Base-by-base conservation (phyloP, 768 basidiomycete genomes). In the Gelatoporia subvermispora region DNA sequence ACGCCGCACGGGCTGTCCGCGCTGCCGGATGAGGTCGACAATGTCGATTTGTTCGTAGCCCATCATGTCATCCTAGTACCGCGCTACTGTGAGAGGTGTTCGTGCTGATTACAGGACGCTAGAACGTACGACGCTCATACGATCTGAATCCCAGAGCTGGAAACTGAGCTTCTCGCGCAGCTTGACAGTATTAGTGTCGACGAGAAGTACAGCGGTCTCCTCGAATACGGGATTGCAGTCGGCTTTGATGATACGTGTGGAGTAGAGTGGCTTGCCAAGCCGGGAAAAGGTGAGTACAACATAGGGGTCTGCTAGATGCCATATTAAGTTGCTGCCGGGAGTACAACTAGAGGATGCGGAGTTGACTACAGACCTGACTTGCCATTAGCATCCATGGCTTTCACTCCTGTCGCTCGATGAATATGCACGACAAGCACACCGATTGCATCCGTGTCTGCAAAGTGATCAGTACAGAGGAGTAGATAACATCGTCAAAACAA, bases 71-170 rank as follows among this genome's bases (percentile, higher is more conserved):
- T 81, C 77, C 65, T 65, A 41, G 35, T 36, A 16, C 38, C 17
- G 13, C 13, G 22, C n/a, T n/a, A n/a, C n/a, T n/a, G n/a, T n/a
- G n/a, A n/a, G n/a, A n/a, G n/a, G 34, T 3, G 23, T 17, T n/a
- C 25, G 10, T 8, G 11, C 21, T 24, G 36, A 35, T 21, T 21
- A 11, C 10, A n/a, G 3, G 23, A 21, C 11, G 11, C 8, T 2
- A 38, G 7, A 0, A 53, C 64, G 17, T 46, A 64, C 64, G 10
- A 61, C 58, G 39, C 60, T 67, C 51, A 57, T 57, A 7, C 64
- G 60, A 71, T 86, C 85, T 8, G 80, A 82, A 58, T 89, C 87
- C 84, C 84, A 88, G 2, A 88, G 65, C 70, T 85, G 84, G 18
- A 82, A 63, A 18, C 73, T 72, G 17, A 87, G 64, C 45, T 70